A percentile compares a stretch with the other conserved stretches of the same genome.
phyloP scores from a whole-genome alignment of 2,329 filamentous ascomycete species.

The Colletotrichum sp. region DNA sequence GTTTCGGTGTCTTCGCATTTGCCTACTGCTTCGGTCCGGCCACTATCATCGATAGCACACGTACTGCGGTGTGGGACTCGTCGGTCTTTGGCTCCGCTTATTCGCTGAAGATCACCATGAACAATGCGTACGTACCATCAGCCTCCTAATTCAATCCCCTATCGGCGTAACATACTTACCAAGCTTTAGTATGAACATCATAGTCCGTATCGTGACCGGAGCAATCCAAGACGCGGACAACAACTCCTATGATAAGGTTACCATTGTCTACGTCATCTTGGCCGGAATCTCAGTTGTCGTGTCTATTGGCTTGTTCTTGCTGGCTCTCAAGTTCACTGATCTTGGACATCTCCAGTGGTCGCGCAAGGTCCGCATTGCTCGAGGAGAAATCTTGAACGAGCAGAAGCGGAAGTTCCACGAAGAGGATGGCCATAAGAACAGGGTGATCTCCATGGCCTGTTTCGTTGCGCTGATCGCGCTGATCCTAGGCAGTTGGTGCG shows the following conservation, averaged over 20 bases:
- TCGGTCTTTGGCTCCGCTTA: conserved; percentile 66
- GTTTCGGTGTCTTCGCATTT: conserved; percentile 65
- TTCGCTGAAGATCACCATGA: conserved; percentile 64
- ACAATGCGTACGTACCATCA: conserved; percentile 44
- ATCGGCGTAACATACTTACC: not conserved
- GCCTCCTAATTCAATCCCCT: accelerated
- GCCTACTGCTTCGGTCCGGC: conserved; percentile 61
- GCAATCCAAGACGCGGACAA: conserved; percentile 63
- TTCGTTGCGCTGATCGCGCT: conserved; percentile 49
- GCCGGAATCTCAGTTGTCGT: conserved; percentile 54
- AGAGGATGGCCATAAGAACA: conserved; percentile 39
- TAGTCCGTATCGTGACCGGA: conserved; percentile 61
- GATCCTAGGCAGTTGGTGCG: conserved; percentile 56
- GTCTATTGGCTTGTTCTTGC: conserved; percentile 41
- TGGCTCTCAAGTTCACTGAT: conserved; percentile 36
- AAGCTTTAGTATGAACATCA: conserved; percentile 57
- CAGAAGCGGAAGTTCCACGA: conserved; percentile 36
- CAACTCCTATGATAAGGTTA: conserved; percentile 59
- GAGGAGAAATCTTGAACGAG: conserved; percentile 44
- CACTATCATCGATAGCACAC: conserved; percentile 64
- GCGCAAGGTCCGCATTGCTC: conserved; percentile 52
- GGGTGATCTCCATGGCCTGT: conserved; percentile 42
- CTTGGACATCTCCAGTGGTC: conserved; percentile 62
- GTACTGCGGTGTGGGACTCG: conserved; percentile 64
- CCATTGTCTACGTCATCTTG: conserved; percentile 60